Evolutionary conservation across 306 rosid genomes (phyloP), one percentile per base, ranked within the genome.

Genomic region (Casuarina glauca): DNA sequence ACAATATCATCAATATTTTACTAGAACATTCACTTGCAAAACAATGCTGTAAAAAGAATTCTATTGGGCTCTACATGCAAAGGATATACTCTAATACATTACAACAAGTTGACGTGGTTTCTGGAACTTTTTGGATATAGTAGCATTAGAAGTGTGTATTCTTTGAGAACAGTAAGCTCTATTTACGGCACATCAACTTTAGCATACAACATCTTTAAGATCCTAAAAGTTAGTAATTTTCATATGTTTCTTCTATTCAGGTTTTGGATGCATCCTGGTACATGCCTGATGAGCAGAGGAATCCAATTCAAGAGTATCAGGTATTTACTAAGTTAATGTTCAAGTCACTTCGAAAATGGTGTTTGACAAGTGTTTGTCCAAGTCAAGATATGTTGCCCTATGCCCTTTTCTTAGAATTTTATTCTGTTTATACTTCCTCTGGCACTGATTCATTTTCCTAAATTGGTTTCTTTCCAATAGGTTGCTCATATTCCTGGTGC

Each of bases 401-500:
- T 13, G 11, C 11, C 51, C 13, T 48, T 48, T 48, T 13, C 3
- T 2, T 48, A 48, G 11, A 15, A 57, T 81, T 55, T 17, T 41
- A 35, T 35, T 54, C 6, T 20, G 48, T 51, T 26, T 57, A 43
- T 74, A 48, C 58, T 68, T 48, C 35, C 49, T 55, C 17, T 62
- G 13, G 9, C 46, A 66, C 20, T 49, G 12, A 52, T 70, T 36
- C 46, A 61, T 51, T 46, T 70, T 51, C 35, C 44, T 72, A 43
- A 17, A 68, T 77, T 78, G 44, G 52, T 76, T 41, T 82, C 68
- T 36, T 46, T 73, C 74, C 62, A 66, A 85, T 82, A 96, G 99
- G 98, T 93, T 86, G 96, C 99, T 87, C 99, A 96, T 71, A 90
- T 96, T 86, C 98, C 98, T 0, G 98, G 99, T 83, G 97, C 99